Conservation (phyloP, 2,329 filamentous ascomycete species). For the Xylogone sp. region DNA sequence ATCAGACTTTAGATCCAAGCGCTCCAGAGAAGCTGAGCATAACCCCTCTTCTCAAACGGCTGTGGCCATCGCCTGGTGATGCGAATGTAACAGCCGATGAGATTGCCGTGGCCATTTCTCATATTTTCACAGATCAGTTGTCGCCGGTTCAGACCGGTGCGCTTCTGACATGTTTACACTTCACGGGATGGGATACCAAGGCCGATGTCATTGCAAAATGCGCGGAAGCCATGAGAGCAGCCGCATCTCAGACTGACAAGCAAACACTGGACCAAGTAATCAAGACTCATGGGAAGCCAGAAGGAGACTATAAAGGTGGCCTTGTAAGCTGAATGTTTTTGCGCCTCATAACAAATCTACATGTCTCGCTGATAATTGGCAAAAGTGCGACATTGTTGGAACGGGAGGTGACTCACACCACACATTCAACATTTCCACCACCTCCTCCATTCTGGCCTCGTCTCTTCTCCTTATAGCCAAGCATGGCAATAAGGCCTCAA, state of each 20-base stretch:
- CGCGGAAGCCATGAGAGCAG: constrained; percentile 77
- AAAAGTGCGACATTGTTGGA: constrained; percentile 84
- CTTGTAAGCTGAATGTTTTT: constrained; percentile 56
- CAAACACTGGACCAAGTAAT: constrained; percentile 58
- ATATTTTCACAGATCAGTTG: constrained; percentile 87
- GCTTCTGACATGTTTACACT: constrained; percentile 86
- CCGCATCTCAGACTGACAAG: constrained; percentile 69
- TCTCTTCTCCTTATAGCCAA: constrained; percentile 83
- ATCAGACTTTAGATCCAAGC: constrained; percentile 14
- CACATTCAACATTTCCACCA: constrained; percentile 98
- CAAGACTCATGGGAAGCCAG: constrained; percentile 53
- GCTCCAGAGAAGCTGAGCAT: constrained; percentile 37
- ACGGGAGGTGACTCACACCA: constrained; percentile 95
- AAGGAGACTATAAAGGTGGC: constrained; percentile 77
- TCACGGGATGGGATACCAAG: constrained; percentile 78
- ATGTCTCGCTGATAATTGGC: constrained; percentile 6
- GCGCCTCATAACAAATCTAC: neutral
- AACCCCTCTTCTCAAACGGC: constrained; percentile 67
- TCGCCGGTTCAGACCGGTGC: constrained; percentile 86
- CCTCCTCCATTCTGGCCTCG: constrained; percentile 86
- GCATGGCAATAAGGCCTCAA: constrained; percentile 93
- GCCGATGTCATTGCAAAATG: constrained; percentile 85
- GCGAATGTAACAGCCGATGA: constrained; percentile 65
- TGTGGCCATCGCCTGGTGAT: constrained; percentile 55
- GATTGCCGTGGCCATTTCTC: constrained; percentile 83